Percentiles rank a stretch among this genome's conserved stretches.
These are phyloP conservation scores for Salix dunnii DNA, from an alignment of 345 rosid genomes.

Conservation along the genomic window DNA sequence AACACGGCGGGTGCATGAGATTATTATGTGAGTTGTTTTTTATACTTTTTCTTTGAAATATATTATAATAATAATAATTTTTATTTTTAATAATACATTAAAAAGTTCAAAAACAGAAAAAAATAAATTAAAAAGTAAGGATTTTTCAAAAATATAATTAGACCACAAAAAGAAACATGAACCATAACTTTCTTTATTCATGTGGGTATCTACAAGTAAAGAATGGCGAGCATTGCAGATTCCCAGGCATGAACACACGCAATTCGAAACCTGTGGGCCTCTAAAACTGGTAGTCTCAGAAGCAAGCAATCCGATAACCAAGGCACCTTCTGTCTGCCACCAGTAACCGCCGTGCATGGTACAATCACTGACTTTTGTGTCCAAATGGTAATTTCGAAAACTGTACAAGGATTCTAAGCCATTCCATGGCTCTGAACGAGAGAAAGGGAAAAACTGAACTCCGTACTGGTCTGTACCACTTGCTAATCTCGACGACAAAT, in stretches of 20 bases:
- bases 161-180: no score
- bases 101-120: no score
- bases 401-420: neutral
- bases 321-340: slow-evolving; percentile 7
- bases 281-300: neutral
- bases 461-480: neutral
- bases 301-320: neutral
- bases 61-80: no score
- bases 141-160: no score
- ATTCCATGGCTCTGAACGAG: neutral
- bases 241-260: neutral
- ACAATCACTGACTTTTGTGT: neutral
- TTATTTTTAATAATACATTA: no score
- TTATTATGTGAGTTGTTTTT: no score
- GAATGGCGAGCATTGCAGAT: neutral
- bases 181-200: neutral
- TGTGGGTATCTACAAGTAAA: neutral
- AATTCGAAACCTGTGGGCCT: slow-evolving; percentile 10
- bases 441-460: neutral
- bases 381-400: neutral
- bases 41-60: no score
- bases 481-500: neutral
- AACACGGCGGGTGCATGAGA: no score
- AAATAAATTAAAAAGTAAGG: no score
- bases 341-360: neutral